A percentile compares a stretch with the other conserved stretches of the same genome.
Conservation (phyloP, 75 land plant genomes). For the Pseudotsuga menziesii region DNA sequence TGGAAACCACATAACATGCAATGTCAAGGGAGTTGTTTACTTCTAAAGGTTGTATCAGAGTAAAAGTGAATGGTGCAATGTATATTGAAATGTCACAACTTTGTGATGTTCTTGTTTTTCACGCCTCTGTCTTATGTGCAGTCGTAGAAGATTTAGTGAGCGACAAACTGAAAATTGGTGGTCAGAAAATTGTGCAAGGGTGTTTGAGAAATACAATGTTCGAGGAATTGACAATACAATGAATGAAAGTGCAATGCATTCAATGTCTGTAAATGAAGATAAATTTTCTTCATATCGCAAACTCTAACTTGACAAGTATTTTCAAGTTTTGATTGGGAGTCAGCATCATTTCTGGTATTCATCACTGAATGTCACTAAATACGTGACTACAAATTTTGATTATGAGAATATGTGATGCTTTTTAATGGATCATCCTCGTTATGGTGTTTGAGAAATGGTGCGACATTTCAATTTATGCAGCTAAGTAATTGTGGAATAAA, state of each 20-base stretch:
- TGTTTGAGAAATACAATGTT: conserved; percentile 6
- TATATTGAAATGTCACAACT: neutral
- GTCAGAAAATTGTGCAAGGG: conserved; percentile 50
- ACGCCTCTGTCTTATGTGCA: conserved; percentile 17
- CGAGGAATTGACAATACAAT: conserved; percentile 37
- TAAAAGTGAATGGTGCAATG: neutral
- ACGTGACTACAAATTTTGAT: conserved; percentile 6
- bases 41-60: neutral
- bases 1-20: neutral
- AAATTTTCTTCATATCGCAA: too few species aligned
- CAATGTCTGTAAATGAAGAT: conserved; percentile 3
- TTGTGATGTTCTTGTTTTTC: neutral
- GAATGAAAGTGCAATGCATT: conserved; percentile 27
- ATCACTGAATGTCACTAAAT: neutral
- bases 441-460: neutral
- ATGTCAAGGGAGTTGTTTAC: neutral
- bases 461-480: neutral
- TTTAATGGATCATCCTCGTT: neutral
- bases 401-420: neutral
- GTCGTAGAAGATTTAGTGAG: conserved; percentile 77
- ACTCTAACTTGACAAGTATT: neutral
- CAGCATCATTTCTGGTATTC: conserved; percentile 2
- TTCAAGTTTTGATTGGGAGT: neutral
- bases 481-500: neutral
- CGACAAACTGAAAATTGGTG: conserved; percentile 86